Evolutionary conservation across 805 yeast genomes (phyloP), one percentile per base, ranked within the genome.

Genomic region (Saccharomycopsis schoenii): DNA sequence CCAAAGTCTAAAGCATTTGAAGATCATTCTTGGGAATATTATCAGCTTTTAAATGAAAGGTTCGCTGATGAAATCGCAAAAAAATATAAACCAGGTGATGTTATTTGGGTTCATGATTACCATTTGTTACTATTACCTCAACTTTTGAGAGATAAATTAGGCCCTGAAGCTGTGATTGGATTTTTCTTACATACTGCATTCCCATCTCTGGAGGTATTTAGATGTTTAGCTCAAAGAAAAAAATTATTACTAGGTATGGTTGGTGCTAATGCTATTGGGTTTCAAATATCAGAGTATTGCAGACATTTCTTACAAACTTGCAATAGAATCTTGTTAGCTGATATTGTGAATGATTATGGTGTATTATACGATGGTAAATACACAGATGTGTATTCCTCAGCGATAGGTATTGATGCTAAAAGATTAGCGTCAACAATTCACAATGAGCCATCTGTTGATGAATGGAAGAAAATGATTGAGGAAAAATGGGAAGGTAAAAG

Each of bases 1-100:
- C 96, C 97, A 58, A 89, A 88, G 67, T 85, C 96, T 1, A 91
- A 91, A 71, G 96, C 96, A 0, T 94, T 93, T 72, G 97, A 93
- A 72, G 97, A 89, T 66, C 96, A 91, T 70, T 89, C 97, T 1
- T 93, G 97, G 97, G 83, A 83, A 29, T 85, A 86, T 69, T 93
- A 93, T 72, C 83, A 82, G 66, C 73, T 77, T 1, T 78, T 93
- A 64, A 94, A 94, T 68, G 89, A 85, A 70, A 71, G 81, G 55
- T 80, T 92, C 68, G 97, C 98, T 0, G 88, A 91, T 60, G 82
- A 81, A 65, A 78, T 93, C 55, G 81, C 87, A 1, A 80, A 78
- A 42, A 74, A 77, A 1, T 92, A 93, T 72, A 82, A 84, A 66
- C 80, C 79, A 0, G 90, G 88, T 51, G 97, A 93, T 70, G 76